Percentiles rank a stretch among this genome's conserved stretches.
Evolutionary conservation across 176 grass and related monocot genomes (phyloP).

Genomic region (Eleusine coracana): DNA sequence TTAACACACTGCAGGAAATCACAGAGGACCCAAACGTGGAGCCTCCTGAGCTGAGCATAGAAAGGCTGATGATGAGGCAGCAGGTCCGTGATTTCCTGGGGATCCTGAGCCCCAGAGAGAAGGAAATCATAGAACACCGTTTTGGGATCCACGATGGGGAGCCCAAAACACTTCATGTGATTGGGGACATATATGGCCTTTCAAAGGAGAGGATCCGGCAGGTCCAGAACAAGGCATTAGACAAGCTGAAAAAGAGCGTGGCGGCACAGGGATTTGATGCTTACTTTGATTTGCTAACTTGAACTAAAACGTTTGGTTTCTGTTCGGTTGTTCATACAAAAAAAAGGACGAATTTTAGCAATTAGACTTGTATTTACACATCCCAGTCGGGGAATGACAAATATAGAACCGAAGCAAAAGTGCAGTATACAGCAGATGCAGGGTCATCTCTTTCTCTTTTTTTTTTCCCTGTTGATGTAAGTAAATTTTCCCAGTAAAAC

Average conservation of each 20-base stretch:
- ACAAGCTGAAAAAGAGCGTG: conserved; percentile 66
- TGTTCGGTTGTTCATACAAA: conserved; percentile 27
- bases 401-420: conserved; percentile 10
- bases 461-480: not conserved
- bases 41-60: conserved; percentile 55
- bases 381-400: not conserved
- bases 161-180: conserved; percentile 74
- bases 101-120: conserved; percentile 78
- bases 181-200: conserved; percentile 71
- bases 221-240: conserved; percentile 69
- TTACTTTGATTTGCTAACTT: conserved; percentile 66
- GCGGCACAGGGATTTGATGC: conserved; percentile 61
- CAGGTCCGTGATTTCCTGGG: conserved; percentile 71
- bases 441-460: not conserved
- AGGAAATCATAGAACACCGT: conserved; percentile 71
- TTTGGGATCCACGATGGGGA: conserved; percentile 66
- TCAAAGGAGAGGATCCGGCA: conserved; percentile 91
- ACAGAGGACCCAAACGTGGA: conserved; percentile 71
- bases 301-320: not conserved
- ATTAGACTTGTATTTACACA: not conserved
- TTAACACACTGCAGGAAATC: conserved; percentile 55
- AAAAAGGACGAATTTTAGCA: conserved; percentile 13
- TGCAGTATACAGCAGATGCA: not conserved
- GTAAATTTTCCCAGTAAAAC: not conserved
- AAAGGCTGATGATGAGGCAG: conserved; percentile 70